These are phyloP conservation scores for Citrus unshiu DNA, from an alignment of 345 rosid species.

Conservation along the genomic window DNA sequence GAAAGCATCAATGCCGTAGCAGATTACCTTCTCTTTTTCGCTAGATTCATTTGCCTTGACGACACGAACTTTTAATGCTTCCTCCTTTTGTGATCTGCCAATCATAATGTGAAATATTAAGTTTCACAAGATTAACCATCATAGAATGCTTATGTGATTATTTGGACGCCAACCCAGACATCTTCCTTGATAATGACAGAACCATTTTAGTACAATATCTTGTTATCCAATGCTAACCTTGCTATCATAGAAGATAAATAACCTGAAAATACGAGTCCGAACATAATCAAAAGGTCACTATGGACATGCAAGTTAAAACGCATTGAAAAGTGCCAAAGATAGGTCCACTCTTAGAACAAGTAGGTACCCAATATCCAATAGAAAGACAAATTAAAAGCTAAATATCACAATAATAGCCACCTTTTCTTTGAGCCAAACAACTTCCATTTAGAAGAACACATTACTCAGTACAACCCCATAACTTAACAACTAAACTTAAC, in stretches of 20 bases:
- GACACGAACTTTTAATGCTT: conserved; percentile 82
- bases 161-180: background rate
- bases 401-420: background rate
- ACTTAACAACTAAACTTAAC: background rate
- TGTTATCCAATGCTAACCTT: background rate
- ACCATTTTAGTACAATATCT: background rate
- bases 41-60: conserved; percentile 73
- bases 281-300: background rate
- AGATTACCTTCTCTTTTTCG: conserved; percentile 73
- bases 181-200: background rate
- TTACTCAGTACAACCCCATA: background rate
- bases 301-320: background rate
- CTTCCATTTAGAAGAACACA: background rate
- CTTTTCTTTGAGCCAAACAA: background rate
- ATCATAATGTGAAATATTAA: background rate
- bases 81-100: conserved; percentile 75
- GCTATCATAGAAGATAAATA: background rate
- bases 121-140: background rate
- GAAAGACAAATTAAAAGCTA: background rate
- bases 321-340: background rate
- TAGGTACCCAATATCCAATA: background rate
- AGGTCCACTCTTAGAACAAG: background rate
- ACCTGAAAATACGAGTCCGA: background rate
- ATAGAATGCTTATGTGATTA: background rate
- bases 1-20: background rate